Conservation (phyloP, 2,329 filamentous ascomycete genomes). For the Paecilomyces niveus region DNA sequence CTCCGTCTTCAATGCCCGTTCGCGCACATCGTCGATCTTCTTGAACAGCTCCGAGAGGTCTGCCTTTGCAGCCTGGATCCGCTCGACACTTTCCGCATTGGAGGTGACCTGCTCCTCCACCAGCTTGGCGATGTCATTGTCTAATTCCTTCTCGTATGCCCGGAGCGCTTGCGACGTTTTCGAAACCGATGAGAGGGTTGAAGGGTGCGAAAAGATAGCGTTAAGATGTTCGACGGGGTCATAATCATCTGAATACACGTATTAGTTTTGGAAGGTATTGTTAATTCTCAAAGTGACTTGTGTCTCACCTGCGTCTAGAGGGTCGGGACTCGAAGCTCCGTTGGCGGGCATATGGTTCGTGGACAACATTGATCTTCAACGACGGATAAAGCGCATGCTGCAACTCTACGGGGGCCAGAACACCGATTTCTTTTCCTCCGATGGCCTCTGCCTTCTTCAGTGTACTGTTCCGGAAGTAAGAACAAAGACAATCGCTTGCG, state of each 20-base stretch:
- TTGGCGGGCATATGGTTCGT: constrained; percentile 33
- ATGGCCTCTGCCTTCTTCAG: constrained; percentile 1
- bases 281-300: not conserved
- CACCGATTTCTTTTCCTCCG: not conserved
- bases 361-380: constrained; percentile 23
- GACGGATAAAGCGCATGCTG: constrained; percentile 12
- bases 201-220: constrained; percentile 83
- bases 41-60: constrained; percentile 86
- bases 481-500: not conserved
- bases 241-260: constrained; percentile 62
- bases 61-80: constrained; percentile 83
- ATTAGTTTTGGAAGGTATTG: not conserved
- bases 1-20: constrained; percentile 84
- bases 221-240: constrained; percentile 91
- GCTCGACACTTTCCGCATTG: constrained; percentile 78
- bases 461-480: not conserved
- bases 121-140: constrained; percentile 66
- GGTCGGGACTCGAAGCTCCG: constrained; percentile 29
- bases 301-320: constrained; percentile 39
- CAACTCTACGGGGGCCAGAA: constrained; percentile 5
- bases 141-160: constrained; percentile 73
- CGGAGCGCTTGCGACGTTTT: constrained; percentile 67
- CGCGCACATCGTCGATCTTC: constrained; percentile 89
- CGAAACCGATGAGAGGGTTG: constrained; percentile 69
- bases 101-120: constrained; percentile 72